phyloP scores from a whole-genome alignment of 305 asterid genomes.

The Fraxinus sp. region DNA sequence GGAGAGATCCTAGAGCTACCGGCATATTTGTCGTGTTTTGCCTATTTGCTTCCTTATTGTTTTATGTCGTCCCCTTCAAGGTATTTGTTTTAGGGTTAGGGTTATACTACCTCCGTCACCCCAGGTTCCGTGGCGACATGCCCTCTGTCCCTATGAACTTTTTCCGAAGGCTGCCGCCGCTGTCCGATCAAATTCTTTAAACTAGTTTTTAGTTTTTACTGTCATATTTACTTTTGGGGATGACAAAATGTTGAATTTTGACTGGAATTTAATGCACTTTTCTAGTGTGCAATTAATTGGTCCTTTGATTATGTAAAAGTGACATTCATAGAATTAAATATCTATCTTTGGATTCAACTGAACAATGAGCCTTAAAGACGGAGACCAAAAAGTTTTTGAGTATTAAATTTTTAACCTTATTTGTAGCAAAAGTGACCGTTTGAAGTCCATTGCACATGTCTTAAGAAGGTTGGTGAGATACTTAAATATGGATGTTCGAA shows the following conservation, averaged over 20 bases:
- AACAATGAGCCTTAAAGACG: neutral
- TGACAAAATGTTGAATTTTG: neutral
- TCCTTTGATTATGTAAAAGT: conserved; percentile 15
- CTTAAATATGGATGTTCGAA: conserved; percentile 18
- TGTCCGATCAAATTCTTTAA: conserved; percentile 74
- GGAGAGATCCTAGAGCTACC: conserved; percentile 89
- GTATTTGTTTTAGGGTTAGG: conserved; percentile 59
- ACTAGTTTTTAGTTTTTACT: neutral
- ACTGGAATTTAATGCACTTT: conserved; percentile 35
- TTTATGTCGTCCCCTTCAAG: conserved; percentile 70
- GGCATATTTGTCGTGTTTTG: conserved; percentile 68
- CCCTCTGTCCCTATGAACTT: conserved; percentile 75
- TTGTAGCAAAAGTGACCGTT: conserved; percentile 34
- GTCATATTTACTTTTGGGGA: neutral
- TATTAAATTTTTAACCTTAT: neutral
- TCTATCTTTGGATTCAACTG: conserved; percentile 13
- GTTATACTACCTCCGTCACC: conserved; percentile 78
- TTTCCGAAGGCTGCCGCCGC: conserved; percentile 80
- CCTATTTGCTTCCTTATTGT: conserved; percentile 59
- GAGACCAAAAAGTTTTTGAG: neutral
- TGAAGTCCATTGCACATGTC: neutral
- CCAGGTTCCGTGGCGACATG: conserved; percentile 82
- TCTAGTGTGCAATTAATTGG: conserved; percentile 33
- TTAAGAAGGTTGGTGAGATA: conserved; percentile 15
- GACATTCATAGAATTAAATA: conserved; percentile 28